Evolutionary conservation across 2,329 filamentous ascomycete genomes (phyloP).

Genomic region (Cordyceps farinosa): DNA sequence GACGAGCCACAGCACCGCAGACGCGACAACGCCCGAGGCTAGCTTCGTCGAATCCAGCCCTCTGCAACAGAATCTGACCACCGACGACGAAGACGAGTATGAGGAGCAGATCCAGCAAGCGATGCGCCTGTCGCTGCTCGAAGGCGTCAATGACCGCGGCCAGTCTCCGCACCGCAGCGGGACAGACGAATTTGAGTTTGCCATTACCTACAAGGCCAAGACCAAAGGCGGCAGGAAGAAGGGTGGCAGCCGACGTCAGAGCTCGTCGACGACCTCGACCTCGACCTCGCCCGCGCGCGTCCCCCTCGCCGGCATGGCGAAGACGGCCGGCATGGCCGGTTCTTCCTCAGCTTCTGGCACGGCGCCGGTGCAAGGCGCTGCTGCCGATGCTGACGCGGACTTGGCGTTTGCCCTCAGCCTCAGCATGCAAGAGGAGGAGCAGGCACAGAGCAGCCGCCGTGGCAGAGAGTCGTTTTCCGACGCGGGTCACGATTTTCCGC

Average conservation of each 20-base stretch:
- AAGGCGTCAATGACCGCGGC: constrained; percentile 47
- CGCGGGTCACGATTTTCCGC: constrained; percentile 36
- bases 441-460: background rate
- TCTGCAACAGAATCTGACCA: constrained; percentile 25
- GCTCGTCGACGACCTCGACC: constrained; percentile 22
- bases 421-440: constrained; percentile 52
- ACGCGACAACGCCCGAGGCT: constrained; percentile 54
- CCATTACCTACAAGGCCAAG: constrained; percentile 43
- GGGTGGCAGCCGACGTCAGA: constrained; percentile 29
- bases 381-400: constrained; percentile 47
- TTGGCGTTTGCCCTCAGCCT: constrained; percentile 57
- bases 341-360: constrained; percentile 20
- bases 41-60: constrained; percentile 44
- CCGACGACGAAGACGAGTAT: constrained; percentile 48
- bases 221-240: constrained; percentile 37
- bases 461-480: background rate
- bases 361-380: background rate
- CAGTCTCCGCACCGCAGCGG: constrained; percentile 42
- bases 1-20: constrained; percentile 39
- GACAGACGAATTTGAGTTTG: constrained; percentile 48
- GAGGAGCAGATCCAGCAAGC: constrained; percentile 61
- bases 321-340: constrained; percentile 24
- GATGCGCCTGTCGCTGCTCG: constrained; percentile 58
- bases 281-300: constrained; percentile 28
- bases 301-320: constrained; percentile 33